Percentiles rank a stretch among this genome's conserved stretches.
Evolutionary conservation across 305 asterid genomes (phyloP).

Genomic region (Plantago coronopus): DNA sequence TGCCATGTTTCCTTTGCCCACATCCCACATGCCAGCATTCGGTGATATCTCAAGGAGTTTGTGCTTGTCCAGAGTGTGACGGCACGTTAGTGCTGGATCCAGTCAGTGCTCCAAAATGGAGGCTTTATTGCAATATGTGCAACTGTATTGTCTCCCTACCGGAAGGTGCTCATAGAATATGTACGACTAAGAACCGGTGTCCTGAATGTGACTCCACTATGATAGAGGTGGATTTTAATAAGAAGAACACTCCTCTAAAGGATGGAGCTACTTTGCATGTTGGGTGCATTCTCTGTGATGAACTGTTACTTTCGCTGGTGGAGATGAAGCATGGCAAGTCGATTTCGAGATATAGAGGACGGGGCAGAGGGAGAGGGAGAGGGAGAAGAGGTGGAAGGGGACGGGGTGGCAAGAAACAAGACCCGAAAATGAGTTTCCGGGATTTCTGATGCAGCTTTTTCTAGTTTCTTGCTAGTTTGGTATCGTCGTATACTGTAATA

Average conservation of each 20-base stretch:
- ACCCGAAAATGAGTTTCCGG: conserved; percentile 88
- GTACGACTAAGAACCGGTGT: conserved; percentile 67
- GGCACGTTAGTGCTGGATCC: conserved; percentile 90
- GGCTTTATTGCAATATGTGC: conserved; percentile 82
- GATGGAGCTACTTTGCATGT: conserved; percentile 67
- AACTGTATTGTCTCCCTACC: conserved; percentile 82
- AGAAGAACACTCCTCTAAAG: conserved; percentile 80
- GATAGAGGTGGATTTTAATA: conserved; percentile 83
- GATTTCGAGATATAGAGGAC: conserved; percentile 47
- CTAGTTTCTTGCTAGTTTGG: too few relatives aligned
- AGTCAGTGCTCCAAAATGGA: conserved; percentile 84
- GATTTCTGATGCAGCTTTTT: conserved; percentile 72
- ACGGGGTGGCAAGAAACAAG: conserved; percentile 50
- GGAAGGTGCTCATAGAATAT: conserved; percentile 81
- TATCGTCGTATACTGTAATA: too few relatives aligned
- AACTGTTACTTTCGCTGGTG: conserved; percentile 70
- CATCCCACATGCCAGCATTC: conserved; percentile 88
- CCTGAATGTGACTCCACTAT: conserved; percentile 75
- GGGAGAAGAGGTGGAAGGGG: conserved; percentile 49
- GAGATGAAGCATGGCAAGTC: conserved; percentile 89
- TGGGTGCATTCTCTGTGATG: conserved; percentile 87
- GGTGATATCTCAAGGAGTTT: conserved; percentile 74
- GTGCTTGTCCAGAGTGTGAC: conserved; percentile 89
- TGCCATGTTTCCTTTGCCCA: conserved; percentile 94
- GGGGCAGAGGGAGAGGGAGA: conserved; percentile 67